Conservation (phyloP, 1,139 yeast genomes). For the Waltiozyma sp. region DNA sequence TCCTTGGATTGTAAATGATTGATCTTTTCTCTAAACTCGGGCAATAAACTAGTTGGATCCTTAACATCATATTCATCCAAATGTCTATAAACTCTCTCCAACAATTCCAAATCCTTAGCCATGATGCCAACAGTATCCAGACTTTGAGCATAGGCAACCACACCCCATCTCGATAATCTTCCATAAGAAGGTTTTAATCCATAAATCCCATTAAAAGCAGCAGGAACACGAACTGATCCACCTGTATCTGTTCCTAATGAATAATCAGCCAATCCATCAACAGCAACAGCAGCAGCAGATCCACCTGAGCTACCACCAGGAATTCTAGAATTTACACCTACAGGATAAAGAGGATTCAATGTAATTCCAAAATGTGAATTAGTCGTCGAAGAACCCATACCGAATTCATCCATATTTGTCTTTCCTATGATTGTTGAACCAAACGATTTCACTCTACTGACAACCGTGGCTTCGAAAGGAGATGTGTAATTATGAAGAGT, state of each 20-base stretch:
- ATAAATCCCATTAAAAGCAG: constrained; percentile 68
- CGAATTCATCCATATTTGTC: constrained; percentile 94
- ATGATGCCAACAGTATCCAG: constrained; percentile 89
- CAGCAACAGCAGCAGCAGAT: constrained; percentile 76
- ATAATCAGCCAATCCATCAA: constrained; percentile 55
- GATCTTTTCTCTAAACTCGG: constrained; percentile 24
- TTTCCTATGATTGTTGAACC: constrained; percentile 63
- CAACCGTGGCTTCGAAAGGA: constrained; percentile 78
- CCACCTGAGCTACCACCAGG: constrained; percentile 97
- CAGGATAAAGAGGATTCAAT: constrained; percentile 46
- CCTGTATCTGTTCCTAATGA: constrained; percentile 95
- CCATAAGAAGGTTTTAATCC: constrained; percentile 96
- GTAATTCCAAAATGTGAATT: constrained; percentile 55
- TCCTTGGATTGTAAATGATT: constrained; percentile 7
- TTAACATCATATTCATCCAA: constrained; percentile 53
- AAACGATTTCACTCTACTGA: constrained; percentile 33
- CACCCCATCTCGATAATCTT: constrained; percentile 83
- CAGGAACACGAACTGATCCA: constrained; percentile 88
- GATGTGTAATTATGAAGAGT: constrained; percentile 49
- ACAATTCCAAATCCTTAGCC: constrained; percentile 33
- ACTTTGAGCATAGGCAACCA: constrained; percentile 85
- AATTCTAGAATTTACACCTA: constrained; percentile 23
- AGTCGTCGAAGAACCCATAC: constrained; percentile 78
- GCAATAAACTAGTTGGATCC: constrained; percentile 69
- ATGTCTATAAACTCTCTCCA: constrained; percentile 39